A percentile compares a stretch with the other conserved stretches of the same genome.
These are phyloP conservation scores for Monosporascus cannonballus DNA, from an alignment of 2,329 filamentous ascomycete species.

Conservation along the genomic window DNA sequence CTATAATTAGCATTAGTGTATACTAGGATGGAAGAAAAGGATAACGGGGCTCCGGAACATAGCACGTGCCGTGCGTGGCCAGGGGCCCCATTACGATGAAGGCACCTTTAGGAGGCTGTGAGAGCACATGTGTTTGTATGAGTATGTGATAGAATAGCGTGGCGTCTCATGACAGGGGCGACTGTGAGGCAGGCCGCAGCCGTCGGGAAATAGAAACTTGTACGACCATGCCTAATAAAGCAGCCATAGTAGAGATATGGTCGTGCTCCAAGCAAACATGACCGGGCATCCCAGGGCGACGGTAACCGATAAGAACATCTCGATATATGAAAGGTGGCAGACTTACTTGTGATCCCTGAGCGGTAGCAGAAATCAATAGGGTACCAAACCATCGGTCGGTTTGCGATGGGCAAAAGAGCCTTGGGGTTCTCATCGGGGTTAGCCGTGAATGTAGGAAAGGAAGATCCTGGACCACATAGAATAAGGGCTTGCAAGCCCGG, in stretches of 20 bases:
- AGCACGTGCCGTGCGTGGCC: background rate
- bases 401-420: constrained; percentile 75
- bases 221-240: background rate
- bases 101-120: background rate
- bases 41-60: background rate
- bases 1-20: constrained; percentile 31
- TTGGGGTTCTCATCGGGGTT: constrained; percentile 77
- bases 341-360: constrained; percentile 67
- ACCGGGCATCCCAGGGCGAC: background rate
- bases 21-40: background rate
- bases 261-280: background rate
- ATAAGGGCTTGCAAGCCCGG: constrained; percentile 79
- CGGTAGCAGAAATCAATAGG: constrained; percentile 80
- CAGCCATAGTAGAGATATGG: background rate
- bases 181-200: background rate
- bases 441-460: constrained; percentile 75
- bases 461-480: constrained; percentile 75
- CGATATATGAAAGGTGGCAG: background rate
- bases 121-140: too few species aligned
- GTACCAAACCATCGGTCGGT: constrained; percentile 87
- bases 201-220: background rate
- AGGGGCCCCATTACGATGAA: background rate
- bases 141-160: too few species aligned
- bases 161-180: too few species aligned
- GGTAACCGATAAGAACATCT: background rate